These are phyloP conservation scores for Crithidia expoeki DNA, from an alignment of 208 protist genomes.

Conservation along the genomic window DNA sequence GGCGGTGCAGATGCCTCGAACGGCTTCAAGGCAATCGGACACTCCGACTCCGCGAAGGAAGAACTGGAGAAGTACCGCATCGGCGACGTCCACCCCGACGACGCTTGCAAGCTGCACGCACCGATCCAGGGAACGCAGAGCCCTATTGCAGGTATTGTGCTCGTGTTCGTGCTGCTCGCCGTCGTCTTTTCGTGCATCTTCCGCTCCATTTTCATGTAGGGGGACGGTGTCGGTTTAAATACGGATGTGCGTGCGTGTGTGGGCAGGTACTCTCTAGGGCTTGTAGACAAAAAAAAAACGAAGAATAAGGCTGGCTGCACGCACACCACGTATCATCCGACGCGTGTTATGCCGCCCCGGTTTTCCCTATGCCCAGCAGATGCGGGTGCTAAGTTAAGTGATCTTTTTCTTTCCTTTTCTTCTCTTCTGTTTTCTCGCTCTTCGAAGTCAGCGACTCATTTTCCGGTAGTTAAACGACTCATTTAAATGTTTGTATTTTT, in stretches of 20 bases:
- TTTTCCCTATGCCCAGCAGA: neutral
- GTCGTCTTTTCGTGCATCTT: slow-evolving; percentile 42
- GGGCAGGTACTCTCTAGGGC: neutral
- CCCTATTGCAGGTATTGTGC: slow-evolving; percentile 27
- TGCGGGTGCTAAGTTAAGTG: neutral
- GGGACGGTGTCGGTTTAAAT: slow-evolving; percentile 1
- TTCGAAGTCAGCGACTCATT: neutral
- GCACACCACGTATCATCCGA: slow-evolving; percentile 1
- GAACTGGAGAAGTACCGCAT: slow-evolving; percentile 78
- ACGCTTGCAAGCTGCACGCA: slow-evolving; percentile 33
- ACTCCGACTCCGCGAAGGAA: slow-evolving; percentile 69
- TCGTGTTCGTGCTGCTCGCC: slow-evolving; percentile 39
- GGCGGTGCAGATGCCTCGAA: slow-evolving; percentile 78
- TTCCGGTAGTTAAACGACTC: neutral
- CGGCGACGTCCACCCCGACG: slow-evolving; percentile 63
- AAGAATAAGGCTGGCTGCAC: neutral
- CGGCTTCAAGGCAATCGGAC: slow-evolving; percentile 83
- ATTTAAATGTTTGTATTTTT: slow-evolving; percentile 2
- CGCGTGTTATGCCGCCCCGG: neutral
- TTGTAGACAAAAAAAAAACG: neutral
- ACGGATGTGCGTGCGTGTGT: neutral
- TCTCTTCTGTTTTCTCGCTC: neutral
- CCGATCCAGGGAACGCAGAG: slow-evolving; percentile 31
- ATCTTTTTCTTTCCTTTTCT: slow-evolving; percentile 3
- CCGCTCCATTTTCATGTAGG: slow-evolving; percentile 24